These are phyloP conservation scores for Bertia moriformis DNA, from an alignment of 2,329 filamentous ascomycete species.

Conservation along the genomic window DNA sequence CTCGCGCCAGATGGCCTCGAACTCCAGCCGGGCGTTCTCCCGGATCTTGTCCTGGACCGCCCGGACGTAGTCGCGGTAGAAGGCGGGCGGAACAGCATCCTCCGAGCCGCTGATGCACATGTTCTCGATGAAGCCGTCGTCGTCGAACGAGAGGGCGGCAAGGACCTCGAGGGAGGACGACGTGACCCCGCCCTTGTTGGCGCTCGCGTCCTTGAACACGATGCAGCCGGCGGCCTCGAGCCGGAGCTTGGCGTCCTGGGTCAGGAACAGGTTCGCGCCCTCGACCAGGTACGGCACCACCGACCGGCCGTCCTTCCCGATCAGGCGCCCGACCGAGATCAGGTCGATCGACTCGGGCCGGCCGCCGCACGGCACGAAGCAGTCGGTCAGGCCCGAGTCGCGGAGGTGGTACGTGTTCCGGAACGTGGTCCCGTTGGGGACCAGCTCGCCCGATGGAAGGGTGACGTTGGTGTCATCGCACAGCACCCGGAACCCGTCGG, in stretches of 20 bases:
- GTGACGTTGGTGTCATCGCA: slow-evolving; percentile 80
- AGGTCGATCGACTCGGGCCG: slow-evolving; percentile 94
- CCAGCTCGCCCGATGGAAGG: slow-evolving; percentile 73
- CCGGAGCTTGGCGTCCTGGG: slow-evolving; percentile 89
- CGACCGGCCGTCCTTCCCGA: slow-evolving; percentile 76
- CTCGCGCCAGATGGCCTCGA: slow-evolving; percentile 96
- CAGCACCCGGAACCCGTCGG: slow-evolving; percentile 77
- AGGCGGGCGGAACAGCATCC: slow-evolving; percentile 63
- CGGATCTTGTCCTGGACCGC: slow-evolving; percentile 82
- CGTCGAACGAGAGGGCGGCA: slow-evolving; percentile 86
- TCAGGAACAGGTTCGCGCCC: slow-evolving; percentile 96
- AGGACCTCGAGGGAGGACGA: slow-evolving; percentile 93
- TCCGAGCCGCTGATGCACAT: slow-evolving; percentile 80
- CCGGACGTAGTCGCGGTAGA: slow-evolving; percentile 87
- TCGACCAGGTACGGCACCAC: slow-evolving; percentile 91
- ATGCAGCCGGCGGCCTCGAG: slow-evolving; percentile 91
- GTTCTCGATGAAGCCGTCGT: slow-evolving; percentile 72
- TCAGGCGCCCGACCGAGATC: slow-evolving; percentile 71
- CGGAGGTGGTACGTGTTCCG: slow-evolving; percentile 95
- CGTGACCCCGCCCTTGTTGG: slow-evolving; percentile 97
- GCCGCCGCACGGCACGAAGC: slow-evolving; percentile 90
- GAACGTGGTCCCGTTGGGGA: slow-evolving; percentile 88
- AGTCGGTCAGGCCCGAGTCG: slow-evolving; percentile 61
- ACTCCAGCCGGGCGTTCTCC: slow-evolving; percentile 82
- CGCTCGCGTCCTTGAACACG: slow-evolving; percentile 92